phyloP scores from a whole-genome alignment of 2,329 filamentous ascomycete genomes.

The Clonostachys sp. region DNA sequence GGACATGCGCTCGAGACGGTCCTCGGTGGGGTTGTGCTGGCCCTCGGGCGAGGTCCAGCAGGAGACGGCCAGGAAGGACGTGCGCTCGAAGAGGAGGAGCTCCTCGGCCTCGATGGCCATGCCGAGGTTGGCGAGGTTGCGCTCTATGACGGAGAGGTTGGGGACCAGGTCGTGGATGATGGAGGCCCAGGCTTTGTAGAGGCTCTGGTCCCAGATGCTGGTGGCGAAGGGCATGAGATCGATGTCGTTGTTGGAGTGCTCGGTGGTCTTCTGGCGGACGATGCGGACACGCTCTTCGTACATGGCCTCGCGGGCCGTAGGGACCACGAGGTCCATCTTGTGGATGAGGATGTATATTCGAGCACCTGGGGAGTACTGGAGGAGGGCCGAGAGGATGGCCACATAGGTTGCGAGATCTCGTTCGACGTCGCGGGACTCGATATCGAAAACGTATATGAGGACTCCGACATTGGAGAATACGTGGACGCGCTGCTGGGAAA shows the following conservation, averaged over 20 bases:
- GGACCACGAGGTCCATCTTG: slow-evolving; percentile 96
- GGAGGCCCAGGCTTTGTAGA: slow-evolving; percentile 97
- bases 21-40: slow-evolving; percentile 77
- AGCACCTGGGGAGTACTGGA: slow-evolving; percentile 75
- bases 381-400: slow-evolving; percentile 81
- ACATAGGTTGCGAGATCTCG: slow-evolving; percentile 90
- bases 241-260: slow-evolving; percentile 36
- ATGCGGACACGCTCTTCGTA: slow-evolving; percentile 80
- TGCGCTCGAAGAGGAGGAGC: slow-evolving; percentile 89
- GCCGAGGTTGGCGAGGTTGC: slow-evolving; percentile 76
- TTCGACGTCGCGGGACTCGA: slow-evolving; percentile 91
- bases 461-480: slow-evolving; percentile 97
- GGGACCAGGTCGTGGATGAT: slow-evolving; percentile 98
- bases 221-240: slow-evolving; percentile 87
- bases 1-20: slow-evolving; percentile 88
- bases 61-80: slow-evolving; percentile 94
- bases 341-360: slow-evolving; percentile 94
- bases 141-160: slow-evolving; percentile 83
- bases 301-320: slow-evolving; percentile 70
- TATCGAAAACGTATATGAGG: slow-evolving; percentile 98
- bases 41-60: slow-evolving; percentile 77
- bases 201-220: slow-evolving; percentile 96
- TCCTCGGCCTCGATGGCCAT: slow-evolving; percentile 88
- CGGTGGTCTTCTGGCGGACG: slow-evolving; percentile 68
- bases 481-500: slow-evolving; percentile 90